phyloP scores from a whole-genome alignment of 805 yeast species.

The Grigorovia yakushimaensis region DNA sequence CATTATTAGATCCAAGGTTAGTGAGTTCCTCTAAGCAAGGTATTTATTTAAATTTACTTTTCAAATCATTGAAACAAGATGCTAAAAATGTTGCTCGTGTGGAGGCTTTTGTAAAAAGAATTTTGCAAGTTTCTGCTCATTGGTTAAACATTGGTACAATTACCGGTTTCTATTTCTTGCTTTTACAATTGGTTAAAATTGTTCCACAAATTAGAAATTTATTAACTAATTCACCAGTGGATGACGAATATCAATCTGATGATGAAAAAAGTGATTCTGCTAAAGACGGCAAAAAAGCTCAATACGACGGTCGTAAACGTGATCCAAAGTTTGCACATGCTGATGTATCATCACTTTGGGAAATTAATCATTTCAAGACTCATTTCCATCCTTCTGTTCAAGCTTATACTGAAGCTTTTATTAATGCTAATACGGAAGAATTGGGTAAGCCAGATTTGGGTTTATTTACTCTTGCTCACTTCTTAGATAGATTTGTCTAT shows the following conservation, averaged over 20 bases:
- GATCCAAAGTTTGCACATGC: conserved; percentile 94
- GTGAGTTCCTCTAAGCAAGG: conserved; percentile 87
- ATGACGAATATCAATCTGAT: conserved; percentile 40
- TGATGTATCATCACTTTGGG: conserved; percentile 77
- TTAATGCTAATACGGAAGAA: conserved; percentile 37
- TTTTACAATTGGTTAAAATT: conserved; percentile 55
- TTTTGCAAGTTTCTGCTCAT: conserved; percentile 71
- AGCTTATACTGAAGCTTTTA: conserved; percentile 60
- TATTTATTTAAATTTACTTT: conserved; percentile 76
- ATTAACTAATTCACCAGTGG: conserved; percentile 44
- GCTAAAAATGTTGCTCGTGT: conserved; percentile 48
- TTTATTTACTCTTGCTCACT: conserved; percentile 76
- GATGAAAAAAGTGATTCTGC: conserved; percentile 29
- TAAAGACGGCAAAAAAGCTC: conserved; percentile 19
- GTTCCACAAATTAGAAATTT: conserved; percentile 61
- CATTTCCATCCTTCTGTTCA: conserved; percentile 93
- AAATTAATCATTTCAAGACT: conserved; percentile 55
- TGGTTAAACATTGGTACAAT: conserved; percentile 87
- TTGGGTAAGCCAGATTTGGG: conserved; percentile 81
- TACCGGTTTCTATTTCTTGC: conserved; percentile 68
- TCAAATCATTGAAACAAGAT: conserved; percentile 74
- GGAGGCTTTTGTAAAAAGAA: conserved; percentile 83
- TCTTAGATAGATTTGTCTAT: conserved; percentile 92
- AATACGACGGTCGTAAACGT: conserved; percentile 77
- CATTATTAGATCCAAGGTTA: conserved; percentile 75